Evolutionary conservation across 192 early-diverging fungal genomes (phyloP).

Genomic region (Coemansia sp.): DNA sequence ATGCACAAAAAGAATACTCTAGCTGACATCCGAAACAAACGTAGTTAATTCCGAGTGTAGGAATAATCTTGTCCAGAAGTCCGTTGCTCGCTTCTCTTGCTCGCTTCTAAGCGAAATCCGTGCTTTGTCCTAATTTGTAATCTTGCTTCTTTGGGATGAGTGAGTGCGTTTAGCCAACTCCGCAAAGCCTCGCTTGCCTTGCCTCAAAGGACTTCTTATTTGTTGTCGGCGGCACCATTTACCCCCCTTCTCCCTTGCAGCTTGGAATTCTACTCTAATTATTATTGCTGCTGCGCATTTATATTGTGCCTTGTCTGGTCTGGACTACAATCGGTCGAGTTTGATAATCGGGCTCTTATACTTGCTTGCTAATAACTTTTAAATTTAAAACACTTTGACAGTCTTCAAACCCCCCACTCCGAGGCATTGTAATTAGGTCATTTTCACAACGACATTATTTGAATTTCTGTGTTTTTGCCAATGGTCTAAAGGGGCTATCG

Average conservation of each 20-base stretch:
- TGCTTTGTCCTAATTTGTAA: not conserved
- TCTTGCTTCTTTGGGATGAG: not conserved
- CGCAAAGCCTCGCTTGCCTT: not conserved
- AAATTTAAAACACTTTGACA: not conserved
- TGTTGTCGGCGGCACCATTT: not conserved
- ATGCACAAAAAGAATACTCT: not conserved
- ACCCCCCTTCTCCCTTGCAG: not conserved
- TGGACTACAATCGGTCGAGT: conserved; percentile 6
- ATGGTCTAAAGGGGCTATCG: not conserved
- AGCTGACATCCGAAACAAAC: not conserved
- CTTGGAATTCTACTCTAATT: not conserved
- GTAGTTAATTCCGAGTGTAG: conserved; percentile 1
- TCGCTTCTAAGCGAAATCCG: not conserved
- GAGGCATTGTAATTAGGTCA: not conserved
- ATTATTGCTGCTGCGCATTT: conserved; percentile 2
- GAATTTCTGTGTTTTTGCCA: not conserved
- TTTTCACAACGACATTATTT: not conserved
- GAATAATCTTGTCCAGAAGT: not conserved
- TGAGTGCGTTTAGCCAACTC: conserved; percentile 5
- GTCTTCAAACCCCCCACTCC: not conserved
- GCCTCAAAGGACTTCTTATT: not conserved
- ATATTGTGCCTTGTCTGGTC: not conserved
- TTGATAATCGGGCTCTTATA: not conserved
- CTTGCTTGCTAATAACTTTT: not conserved
- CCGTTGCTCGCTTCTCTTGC: not conserved